Evolutionary conservation across 2,329 filamentous ascomycete genomes (phyloP).

Genomic region (Beauveria bassiana): DNA sequence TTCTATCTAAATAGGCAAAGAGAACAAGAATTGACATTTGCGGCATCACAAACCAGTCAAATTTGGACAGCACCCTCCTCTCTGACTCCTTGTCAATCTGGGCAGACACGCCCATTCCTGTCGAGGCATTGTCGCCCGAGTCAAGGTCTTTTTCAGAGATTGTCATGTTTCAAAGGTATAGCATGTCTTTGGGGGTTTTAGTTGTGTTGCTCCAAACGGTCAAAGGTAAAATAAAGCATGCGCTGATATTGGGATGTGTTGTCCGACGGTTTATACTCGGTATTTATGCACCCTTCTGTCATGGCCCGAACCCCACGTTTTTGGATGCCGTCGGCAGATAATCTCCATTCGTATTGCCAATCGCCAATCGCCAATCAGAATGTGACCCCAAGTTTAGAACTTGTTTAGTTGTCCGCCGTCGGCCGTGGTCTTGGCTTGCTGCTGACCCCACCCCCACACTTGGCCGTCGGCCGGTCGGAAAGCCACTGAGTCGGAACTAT

Average conservation of each 20-base stretch:
- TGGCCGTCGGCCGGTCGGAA: background rate
- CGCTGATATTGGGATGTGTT: background rate
- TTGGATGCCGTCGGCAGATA: slow-evolving; percentile 7
- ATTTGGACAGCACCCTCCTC: slow-evolving; percentile 17
- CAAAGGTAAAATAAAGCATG: background rate
- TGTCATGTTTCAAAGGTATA: background rate
- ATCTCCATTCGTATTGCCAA: background rate
- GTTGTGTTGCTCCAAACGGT: background rate
- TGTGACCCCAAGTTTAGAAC: too few relatives aligned
- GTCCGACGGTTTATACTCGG: background rate
- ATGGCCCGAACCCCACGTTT: slow-evolving; percentile 6
- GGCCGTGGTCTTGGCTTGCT: slow-evolving; percentile 24
- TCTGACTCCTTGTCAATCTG: slow-evolving; percentile 1
- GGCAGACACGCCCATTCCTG: background rate
- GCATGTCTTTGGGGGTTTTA: background rate
- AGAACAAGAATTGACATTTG: slow-evolving; percentile 20
- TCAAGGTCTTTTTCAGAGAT: slow-evolving; percentile 5
- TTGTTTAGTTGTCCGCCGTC: background rate
- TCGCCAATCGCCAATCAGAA: background rate
- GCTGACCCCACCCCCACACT: slow-evolving; percentile 20
- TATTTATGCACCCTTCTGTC: slow-evolving; percentile 1
- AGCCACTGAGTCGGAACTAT: background rate
- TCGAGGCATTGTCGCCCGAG: slow-evolving; percentile 5
- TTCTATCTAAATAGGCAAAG: slow-evolving; percentile 20
- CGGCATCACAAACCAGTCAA: slow-evolving; percentile 22